A percentile compares a stretch with the other conserved stretches of the same genome.
These are phyloP conservation scores for Xylariaceae sp. DNA, from an alignment of 2,329 filamentous ascomycete genomes.

Conservation along the genomic window DNA sequence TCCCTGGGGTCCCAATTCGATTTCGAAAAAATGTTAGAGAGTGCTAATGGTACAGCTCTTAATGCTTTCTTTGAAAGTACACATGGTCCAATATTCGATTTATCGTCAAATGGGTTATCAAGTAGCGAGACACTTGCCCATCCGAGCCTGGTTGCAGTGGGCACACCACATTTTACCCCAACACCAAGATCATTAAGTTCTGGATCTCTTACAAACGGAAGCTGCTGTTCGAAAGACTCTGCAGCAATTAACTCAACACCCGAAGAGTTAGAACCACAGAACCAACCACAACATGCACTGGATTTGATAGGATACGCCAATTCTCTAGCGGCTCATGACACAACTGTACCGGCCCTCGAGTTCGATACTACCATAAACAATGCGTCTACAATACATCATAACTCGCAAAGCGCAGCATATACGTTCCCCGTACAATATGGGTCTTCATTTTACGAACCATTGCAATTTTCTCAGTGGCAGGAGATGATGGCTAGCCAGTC, in stretches of 20 bases:
- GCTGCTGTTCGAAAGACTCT: constrained; percentile 22
- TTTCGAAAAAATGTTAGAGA: constrained; percentile 8
- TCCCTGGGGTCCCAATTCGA: constrained; percentile 7
- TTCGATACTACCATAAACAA: constrained; percentile 7
- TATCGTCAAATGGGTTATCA: constrained; percentile 13
- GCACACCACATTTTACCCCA: constrained; percentile 22
- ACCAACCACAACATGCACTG: constrained; percentile 13
- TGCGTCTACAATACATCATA: constrained; percentile 13
- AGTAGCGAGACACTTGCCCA: constrained; percentile 20
- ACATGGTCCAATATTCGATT: constrained; percentile 11
- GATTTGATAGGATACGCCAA: constrained; percentile 21
- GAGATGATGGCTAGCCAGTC: constrained; percentile 21
- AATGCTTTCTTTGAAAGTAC: constrained; percentile 12
- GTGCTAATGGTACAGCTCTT: constrained; percentile 14
- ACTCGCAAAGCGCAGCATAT: constrained; percentile 17
- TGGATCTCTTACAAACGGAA: constrained; percentile 19
- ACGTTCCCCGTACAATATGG: constrained; percentile 17
- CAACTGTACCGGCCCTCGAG: constrained; percentile 15
- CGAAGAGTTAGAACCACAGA: constrained; percentile 12
- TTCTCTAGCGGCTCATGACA: constrained; percentile 12
- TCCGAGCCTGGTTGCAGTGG: constrained; percentile 21
- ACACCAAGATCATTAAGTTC: constrained; percentile 16
- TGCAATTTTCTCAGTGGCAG: constrained; percentile 28
- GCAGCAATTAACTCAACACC: constrained; percentile 6
- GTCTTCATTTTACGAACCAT: constrained; percentile 20